Percentiles rank a stretch among this genome's conserved stretches.
Conservation (phyloP, 768 basidiomycete species). For the Mrakia frigida region DNA sequence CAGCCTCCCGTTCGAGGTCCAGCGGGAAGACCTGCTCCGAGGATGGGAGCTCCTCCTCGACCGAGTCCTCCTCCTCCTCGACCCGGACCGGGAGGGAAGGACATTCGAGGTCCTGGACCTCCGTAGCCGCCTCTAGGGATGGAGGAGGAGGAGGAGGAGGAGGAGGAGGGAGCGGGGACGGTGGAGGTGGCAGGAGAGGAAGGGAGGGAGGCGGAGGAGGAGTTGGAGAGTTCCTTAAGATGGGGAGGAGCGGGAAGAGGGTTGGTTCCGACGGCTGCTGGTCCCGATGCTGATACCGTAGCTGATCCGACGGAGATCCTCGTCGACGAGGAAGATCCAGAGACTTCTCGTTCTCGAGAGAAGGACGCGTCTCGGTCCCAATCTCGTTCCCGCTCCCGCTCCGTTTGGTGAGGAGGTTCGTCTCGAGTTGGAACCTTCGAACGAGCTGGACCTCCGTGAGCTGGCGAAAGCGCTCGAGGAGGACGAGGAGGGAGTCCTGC, state of each 20-base stretch:
- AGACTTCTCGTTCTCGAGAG: neutral
- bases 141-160: too few species aligned
- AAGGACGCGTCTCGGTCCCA: conserved; percentile 9
- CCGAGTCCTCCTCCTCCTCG: conserved; percentile 1
- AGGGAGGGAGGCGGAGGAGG: neutral
- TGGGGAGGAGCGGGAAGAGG: neutral
- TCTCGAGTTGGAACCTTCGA: neutral
- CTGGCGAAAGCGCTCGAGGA: neutral
- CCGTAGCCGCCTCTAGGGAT: neutral
- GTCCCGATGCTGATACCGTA: neutral
- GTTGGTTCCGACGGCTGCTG: neutral
- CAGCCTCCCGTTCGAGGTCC: conserved; percentile 5
- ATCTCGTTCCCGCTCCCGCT: conserved; percentile 19
- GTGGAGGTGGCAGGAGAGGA: neutral
- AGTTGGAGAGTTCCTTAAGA: neutral
- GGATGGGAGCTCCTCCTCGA: neutral
- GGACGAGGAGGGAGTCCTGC: conserved; percentile 9
- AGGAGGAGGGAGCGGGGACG: neutral
- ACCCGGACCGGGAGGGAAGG: neutral
- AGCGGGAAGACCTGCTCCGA: neutral
- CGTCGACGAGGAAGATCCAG: neutral
- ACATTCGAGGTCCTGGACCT: neutral
- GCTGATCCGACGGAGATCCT: neutral
- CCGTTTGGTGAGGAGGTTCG: conserved; percentile 10
- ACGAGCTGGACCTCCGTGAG: neutral